phyloP scores from a whole-genome alignment of 352 stramenopile genomes.

The Phytophthora litchii region DNA sequence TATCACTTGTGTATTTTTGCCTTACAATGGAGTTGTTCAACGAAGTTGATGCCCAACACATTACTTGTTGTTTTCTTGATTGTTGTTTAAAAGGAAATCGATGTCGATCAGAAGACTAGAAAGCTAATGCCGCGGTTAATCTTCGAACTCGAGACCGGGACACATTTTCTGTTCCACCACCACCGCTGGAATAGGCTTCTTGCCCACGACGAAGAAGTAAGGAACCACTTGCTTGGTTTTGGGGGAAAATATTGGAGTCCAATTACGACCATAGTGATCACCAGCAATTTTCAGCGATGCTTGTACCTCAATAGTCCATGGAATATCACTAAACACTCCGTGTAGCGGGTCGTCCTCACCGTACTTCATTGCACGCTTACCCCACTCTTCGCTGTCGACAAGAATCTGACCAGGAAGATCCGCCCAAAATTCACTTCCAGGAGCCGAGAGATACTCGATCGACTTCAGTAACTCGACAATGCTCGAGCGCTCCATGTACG shows the following conservation, averaged over 20 bases:
- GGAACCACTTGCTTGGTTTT: constrained; percentile 23
- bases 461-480: constrained; percentile 53
- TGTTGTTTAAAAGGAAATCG: no score
- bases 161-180: constrained; percentile 35
- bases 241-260: constrained; percentile 33
- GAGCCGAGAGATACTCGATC: constrained; percentile 53
- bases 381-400: constrained; percentile 27
- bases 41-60: no score
- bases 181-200: constrained; percentile 35
- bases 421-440: constrained; percentile 55
- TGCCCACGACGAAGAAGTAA: constrained; percentile 35
- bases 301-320: constrained; percentile 49
- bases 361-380: constrained; percentile 42
- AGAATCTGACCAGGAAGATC: constrained; percentile 47
- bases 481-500: constrained; percentile 43
- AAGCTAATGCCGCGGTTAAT: not conserved
- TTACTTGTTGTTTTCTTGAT: no score
- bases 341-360: constrained; percentile 58
- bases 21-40: no score
- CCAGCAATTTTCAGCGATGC: constrained; percentile 30
- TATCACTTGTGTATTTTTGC: not conserved
- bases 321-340: constrained; percentile 47
- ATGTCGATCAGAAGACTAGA: no score
- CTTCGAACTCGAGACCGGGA: constrained; percentile 4
- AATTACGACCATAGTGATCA: constrained; percentile 50